A percentile compares a stretch with the other conserved stretches of the same genome.
phyloP scores from a whole-genome alignment of 2,329 filamentous ascomycete genomes.

The Aspergillus viridinutans region DNA sequence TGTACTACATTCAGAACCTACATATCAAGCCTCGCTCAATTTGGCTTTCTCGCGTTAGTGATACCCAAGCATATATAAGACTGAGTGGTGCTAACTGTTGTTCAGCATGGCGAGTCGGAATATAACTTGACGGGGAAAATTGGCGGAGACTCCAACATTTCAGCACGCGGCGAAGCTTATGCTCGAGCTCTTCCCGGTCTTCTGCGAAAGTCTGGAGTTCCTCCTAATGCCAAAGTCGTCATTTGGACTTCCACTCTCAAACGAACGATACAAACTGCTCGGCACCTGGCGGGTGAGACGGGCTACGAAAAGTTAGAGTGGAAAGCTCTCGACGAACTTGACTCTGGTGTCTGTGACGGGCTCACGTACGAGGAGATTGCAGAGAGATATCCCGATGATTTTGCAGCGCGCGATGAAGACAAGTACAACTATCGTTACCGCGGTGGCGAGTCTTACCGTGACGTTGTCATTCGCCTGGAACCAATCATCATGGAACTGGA shows the following conservation, averaged over 20 bases:
- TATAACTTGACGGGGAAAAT: conserved; percentile 90
- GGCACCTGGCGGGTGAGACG: conserved; percentile 66
- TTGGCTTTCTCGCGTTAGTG: conserved; percentile 83
- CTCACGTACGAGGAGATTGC: conserved; percentile 96
- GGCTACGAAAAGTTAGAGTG: conserved; percentile 90
- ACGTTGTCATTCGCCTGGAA: conserved; percentile 94
- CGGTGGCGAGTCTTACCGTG: conserved; percentile 90
- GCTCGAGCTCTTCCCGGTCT: conserved; percentile 79
- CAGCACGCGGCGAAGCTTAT: conserved; percentile 80
- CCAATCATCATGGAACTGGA: conserved; percentile 99
- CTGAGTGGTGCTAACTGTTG: conserved; percentile 13
- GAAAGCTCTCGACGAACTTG: conserved; percentile 97
- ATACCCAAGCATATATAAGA: not conserved
- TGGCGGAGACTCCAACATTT: conserved; percentile 85
- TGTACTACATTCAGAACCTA: conserved; percentile 98
- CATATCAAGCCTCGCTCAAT: conserved; percentile 96
- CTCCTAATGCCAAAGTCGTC: conserved; percentile 59
- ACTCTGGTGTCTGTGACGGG: conserved; percentile 93
- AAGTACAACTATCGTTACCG: conserved; percentile 99
- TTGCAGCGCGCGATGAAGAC: conserved; percentile 90
- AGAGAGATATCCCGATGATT: conserved; percentile 86
- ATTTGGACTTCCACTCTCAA: conserved; percentile 73
- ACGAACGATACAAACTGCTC: conserved; percentile 87
- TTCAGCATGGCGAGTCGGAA: conserved; percentile 84
- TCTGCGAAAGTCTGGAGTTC: conserved; percentile 79